Evolutionary conservation across 768 basidiomycete genomes (phyloP), one percentile per base, ranked within the genome.

Genomic region (Daedalea quercina): DNA sequence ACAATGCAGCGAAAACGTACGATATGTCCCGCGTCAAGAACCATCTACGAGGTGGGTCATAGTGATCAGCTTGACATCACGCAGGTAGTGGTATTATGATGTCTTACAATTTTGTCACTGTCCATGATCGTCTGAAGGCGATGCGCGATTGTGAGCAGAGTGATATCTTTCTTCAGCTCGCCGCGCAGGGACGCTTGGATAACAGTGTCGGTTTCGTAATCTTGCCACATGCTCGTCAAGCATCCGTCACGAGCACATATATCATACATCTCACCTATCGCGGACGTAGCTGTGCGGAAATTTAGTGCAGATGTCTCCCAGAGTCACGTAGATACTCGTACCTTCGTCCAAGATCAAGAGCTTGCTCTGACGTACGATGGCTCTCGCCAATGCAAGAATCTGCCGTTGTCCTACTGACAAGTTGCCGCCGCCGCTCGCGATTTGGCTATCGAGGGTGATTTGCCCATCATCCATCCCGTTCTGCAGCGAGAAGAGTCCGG

Each of bases 311-410:
- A 34, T 8, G 7, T 20, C 28, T 20, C 3, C 15, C 4, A n/a
- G 2, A 26, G 15, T 28, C 7, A 22, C 4, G 40, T 15, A 15
- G 11, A 34, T 26, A 9, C 12, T 3, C 62, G 33, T 25, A 73
- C 73, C 75, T 63, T 84, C 82, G 53, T 84, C 82, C 1, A 84
- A 64, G 41, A 84, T 76, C 35, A 82, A 66, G 11, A 84, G 59
- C 57, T 81, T 82, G 60, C 77, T 80, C 42, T 69, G 63, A 15
- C 81, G 67, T 1, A 82, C 75, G 53, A 83, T 75, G 2, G 82
- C 81, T 28, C 82, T 69, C 1, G 82, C 81, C 1, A 84, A 69
- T 0, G 80, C 80, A 17, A 84, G 63, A 13, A 84, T 75, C 62
- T 84, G 82, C 9, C 80, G 67, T 59, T 84, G 78, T 3, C 82